Base-by-base conservation (phyloP, 208 protist genomes). In the Porcisia hertigi region DNA sequence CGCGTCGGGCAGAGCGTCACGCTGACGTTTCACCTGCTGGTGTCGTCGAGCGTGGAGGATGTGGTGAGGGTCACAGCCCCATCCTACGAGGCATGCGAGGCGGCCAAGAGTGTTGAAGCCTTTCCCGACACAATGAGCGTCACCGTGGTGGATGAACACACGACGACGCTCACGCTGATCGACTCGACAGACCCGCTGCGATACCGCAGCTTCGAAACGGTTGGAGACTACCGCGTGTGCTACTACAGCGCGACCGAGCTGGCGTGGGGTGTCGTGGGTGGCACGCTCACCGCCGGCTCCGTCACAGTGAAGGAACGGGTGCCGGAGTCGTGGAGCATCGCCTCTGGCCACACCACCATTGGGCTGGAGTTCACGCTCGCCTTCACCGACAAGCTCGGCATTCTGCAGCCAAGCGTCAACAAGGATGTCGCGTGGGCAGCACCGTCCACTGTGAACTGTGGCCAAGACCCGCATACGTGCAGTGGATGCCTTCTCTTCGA, bases 1-100 rank as follows among this genome's bases (percentile, higher is more conserved):
- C 89, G 92, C n/a, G 94, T 97, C 20, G 94, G 94, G 14, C 91
- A 97, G 83, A 81, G 81, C 54, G 92, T 96, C 60, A 94, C 83
- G n/a, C 82, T 96, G 55, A 95, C 87, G 14, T 96, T 97, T 75
- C 71, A 84, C 36, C 81, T 96, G 23, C 39, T 89, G 20, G 81
- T 88, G 25, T 57, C 55, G 47, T 73, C 91, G n/a, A 86, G 30
- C 67, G 77, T 60, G 2, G 72, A 75, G 47, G 94, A 97, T 76
- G 64, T 70, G 45, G 81, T 96, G 43, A 85, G 86, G 55, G 82
- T 97, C 67, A 86, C 86, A 52, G 30, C 49, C 39, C 72, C 70
- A 20, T 64, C 63, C 75, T 72, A 74, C 69, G 77, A 70, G 7
- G 55, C 91, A 14, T 97, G 94, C 76, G 89, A 92, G 58, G 45